These are phyloP conservation scores for Claviceps sp. DNA, from an alignment of 2,329 filamentous ascomycete genomes.

Conservation along the genomic window DNA sequence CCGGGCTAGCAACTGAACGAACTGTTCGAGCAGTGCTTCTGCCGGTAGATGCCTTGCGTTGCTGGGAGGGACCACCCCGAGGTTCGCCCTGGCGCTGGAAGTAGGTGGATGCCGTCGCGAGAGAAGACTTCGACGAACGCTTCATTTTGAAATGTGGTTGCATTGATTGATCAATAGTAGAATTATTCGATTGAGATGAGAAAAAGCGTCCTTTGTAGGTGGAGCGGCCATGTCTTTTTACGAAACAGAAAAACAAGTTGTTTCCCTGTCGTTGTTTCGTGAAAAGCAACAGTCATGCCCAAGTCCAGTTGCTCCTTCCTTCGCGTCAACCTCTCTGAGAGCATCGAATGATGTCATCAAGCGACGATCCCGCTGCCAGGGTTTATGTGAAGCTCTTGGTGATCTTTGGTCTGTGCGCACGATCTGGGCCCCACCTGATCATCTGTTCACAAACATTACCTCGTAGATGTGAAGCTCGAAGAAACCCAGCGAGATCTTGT, in stretches of 20 bases:
- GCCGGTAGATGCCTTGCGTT: background rate
- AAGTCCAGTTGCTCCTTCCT: background rate
- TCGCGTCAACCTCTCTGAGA: background rate
- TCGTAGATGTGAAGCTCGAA: too few relatives aligned
- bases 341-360: background rate
- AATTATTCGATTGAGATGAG: background rate
- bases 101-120: background rate
- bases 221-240: too few relatives aligned
- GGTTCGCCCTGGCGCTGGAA: background rate
- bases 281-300: background rate
- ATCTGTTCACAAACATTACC: too few relatives aligned
- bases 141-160: background rate
- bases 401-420: too few relatives aligned
- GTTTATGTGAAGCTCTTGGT: too few relatives aligned
- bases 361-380: background rate
- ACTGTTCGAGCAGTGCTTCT: slow-evolving; percentile 4
- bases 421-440: too few relatives aligned
- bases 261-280: background rate
- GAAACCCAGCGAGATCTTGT: too few relatives aligned
- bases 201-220: background rate
- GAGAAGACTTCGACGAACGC: background rate
- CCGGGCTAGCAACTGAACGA: slow-evolving; percentile 8
- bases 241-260: background rate
- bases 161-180: background rate
- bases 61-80: background rate